A percentile compares a stretch with the other conserved stretches of the same genome.
Conservation (phyloP, 2,329 filamentous ascomycete species). For the Incumbomyces lentus region DNA sequence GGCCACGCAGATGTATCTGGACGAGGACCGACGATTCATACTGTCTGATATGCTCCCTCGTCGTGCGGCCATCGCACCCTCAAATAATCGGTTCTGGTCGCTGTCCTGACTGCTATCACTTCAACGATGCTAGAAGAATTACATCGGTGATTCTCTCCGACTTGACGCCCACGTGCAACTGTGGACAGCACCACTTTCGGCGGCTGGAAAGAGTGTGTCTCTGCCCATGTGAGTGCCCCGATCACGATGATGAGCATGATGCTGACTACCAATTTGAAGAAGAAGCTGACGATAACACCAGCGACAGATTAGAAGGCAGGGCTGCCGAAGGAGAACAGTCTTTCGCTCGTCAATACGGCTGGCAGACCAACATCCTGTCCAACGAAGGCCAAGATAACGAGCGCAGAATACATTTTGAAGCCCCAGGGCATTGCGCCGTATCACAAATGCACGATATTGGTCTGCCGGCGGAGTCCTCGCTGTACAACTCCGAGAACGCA, state of each 20-base stretch:
- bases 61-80: too few species aligned
- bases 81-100: too few species aligned
- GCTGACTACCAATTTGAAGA: background rate
- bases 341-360: constrained; percentile 3
- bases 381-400: background rate
- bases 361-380: background rate
- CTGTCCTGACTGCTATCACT: too few species aligned
- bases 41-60: too few species aligned
- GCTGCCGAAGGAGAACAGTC: background rate
- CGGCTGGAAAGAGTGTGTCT: background rate
- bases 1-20: too few species aligned
- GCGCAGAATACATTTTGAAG: constrained; percentile 1
- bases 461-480: constrained; percentile 1
- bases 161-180: too few species aligned
- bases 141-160: too few species aligned
- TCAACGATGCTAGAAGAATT: too few species aligned
- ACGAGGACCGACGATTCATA: too few species aligned
- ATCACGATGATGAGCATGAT: background rate
- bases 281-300: background rate
- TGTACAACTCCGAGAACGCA: constrained; percentile 3
- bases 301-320: background rate
- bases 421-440: background rate
- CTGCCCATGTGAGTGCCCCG: constrained; percentile 1
- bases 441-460: constrained; percentile 1
- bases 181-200: too few species aligned